Conservation (phyloP, 768 basidiomycete genomes). For the Russula emetica region DNA sequence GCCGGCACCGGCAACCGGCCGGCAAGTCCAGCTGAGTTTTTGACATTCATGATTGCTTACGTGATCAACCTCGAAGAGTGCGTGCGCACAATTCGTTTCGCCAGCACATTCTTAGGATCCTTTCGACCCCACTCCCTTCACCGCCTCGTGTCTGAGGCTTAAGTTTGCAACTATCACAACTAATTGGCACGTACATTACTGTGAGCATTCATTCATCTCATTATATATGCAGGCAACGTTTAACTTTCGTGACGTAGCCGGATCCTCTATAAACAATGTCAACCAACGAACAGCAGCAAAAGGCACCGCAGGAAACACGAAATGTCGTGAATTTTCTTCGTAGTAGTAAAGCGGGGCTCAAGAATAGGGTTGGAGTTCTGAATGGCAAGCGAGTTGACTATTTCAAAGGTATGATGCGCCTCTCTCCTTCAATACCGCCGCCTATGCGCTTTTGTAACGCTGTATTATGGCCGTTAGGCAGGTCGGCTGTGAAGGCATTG, state of each 20-base stretch:
- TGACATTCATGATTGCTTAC: neutral
- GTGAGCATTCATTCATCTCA: conserved; percentile 11
- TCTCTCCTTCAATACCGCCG: conserved; percentile 4
- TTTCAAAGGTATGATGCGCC: conserved; percentile 78
- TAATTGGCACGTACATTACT: neutral
- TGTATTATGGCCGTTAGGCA: conserved; percentile 50
- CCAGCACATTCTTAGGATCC: conserved; percentile 11
- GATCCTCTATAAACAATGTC: conserved; percentile 33
- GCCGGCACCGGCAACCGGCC: no score
- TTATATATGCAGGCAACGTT: neutral
- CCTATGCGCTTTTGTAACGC: conserved; percentile 15
- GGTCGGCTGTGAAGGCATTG: conserved; percentile 87
- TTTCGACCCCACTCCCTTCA: conserved; percentile 12
- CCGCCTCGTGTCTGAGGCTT: conserved; percentile 9
- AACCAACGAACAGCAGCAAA: conserved; percentile 65
- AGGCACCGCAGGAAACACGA: conserved; percentile 74
- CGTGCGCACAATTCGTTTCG: conserved; percentile 8
- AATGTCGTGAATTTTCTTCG: conserved; percentile 85
- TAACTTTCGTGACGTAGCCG: conserved; percentile 5
- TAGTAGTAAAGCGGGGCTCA: conserved; percentile 80
- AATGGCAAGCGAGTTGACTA: conserved; percentile 96
- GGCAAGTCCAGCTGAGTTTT: no score
- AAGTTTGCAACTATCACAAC: neutral
- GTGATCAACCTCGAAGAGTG: neutral
- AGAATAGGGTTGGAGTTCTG: conserved; percentile 82